phyloP scores from a whole-genome alignment of 2,329 filamentous ascomycete genomes.

The Penicillium sp. region DNA sequence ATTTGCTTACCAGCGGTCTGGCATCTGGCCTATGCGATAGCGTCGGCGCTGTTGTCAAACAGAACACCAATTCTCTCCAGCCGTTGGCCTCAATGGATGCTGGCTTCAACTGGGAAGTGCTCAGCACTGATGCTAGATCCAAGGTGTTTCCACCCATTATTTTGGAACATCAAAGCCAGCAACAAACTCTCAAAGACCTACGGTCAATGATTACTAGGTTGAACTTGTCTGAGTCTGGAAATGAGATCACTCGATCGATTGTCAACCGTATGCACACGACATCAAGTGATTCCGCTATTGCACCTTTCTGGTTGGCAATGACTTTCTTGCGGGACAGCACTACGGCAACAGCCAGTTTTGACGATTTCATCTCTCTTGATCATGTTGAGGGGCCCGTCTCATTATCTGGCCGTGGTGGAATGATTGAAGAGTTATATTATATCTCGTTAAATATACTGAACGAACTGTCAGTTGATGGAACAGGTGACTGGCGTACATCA shows the following conservation, averaged over 20 bases:
- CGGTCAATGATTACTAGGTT: slow-evolving; percentile 59
- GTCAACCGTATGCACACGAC: slow-evolving; percentile 61
- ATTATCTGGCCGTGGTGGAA: slow-evolving; percentile 27
- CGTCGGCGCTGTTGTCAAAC: slow-evolving; percentile 52
- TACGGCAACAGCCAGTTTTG: slow-evolving; percentile 53
- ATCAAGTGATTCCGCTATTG: slow-evolving; percentile 58
- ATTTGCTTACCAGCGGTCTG: slow-evolving; percentile 29
- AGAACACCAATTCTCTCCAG: slow-evolving; percentile 29
- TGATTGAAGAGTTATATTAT: slow-evolving; percentile 47
- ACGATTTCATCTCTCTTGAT: slow-evolving; percentile 63
- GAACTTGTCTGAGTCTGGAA: slow-evolving; percentile 42
- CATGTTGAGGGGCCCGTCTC: slow-evolving; percentile 31
- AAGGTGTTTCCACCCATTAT: slow-evolving; percentile 59
- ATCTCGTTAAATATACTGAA: slow-evolving; percentile 41
- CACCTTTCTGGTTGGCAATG: slow-evolving; percentile 77
- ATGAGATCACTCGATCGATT: slow-evolving; percentile 61
- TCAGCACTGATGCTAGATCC: slow-evolving; percentile 23
- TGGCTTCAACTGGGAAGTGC: slow-evolving; percentile 28
- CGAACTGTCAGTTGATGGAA: slow-evolving; percentile 37
- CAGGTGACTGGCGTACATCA: slow-evolving; percentile 67
- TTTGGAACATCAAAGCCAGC: slow-evolving; percentile 64
- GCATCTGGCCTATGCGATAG: slow-evolving; percentile 69
- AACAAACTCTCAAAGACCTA: slow-evolving; percentile 61
- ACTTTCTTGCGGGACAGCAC: slow-evolving; percentile 62
- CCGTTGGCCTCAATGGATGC: slow-evolving; percentile 22